Conservation (phyloP, 2,329 filamentous ascomycete genomes). For the Phaeoacremonium minimum region DNA sequence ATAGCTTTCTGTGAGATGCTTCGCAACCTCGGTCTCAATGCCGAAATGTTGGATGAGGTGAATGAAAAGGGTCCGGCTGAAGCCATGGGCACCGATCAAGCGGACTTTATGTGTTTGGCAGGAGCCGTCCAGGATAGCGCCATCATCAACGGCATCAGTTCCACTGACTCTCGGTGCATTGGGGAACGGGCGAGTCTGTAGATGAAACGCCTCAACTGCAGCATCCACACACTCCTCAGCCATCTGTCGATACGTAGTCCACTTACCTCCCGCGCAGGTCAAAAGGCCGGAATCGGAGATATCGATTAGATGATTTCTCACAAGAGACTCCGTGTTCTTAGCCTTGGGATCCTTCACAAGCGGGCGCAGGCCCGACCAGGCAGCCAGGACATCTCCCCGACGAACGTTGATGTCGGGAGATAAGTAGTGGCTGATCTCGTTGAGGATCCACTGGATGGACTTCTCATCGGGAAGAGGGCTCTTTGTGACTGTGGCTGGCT, state of each 20-base stretch:
- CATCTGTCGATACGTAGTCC: conserved; percentile 89
- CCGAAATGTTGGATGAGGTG: conserved; percentile 92
- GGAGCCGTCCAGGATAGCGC: conserved; percentile 63
- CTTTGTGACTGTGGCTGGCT: conserved; percentile 61
- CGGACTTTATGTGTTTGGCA: conserved; percentile 73
- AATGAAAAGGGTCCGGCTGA: conserved; percentile 87
- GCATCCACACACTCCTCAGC: conserved; percentile 81
- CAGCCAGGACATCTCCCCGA: conserved; percentile 71
- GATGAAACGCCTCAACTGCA: conserved; percentile 62
- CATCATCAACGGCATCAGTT: conserved; percentile 64
- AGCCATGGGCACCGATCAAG: conserved; percentile 75
- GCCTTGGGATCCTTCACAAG: conserved; percentile 78
- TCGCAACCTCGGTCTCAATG: conserved; percentile 85
- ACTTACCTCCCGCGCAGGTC: conserved; percentile 80
- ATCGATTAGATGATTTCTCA: conserved; percentile 76
- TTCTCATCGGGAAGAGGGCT: conserved; percentile 71
- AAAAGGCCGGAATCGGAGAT: conserved; percentile 71
- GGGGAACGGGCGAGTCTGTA: conserved; percentile 46
- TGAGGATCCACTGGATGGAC: conserved; percentile 79
- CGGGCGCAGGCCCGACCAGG: conserved; percentile 76
- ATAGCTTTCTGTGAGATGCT: conserved; percentile 82
- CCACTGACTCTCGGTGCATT: conserved; percentile 63
- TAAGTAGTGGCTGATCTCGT: conserved; percentile 72
- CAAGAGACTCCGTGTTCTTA: conserved; percentile 76
- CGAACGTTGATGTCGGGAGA: conserved; percentile 72